Conservation (phyloP, 176 grass and related monocot species). For the Paspalum notatum region DNA sequence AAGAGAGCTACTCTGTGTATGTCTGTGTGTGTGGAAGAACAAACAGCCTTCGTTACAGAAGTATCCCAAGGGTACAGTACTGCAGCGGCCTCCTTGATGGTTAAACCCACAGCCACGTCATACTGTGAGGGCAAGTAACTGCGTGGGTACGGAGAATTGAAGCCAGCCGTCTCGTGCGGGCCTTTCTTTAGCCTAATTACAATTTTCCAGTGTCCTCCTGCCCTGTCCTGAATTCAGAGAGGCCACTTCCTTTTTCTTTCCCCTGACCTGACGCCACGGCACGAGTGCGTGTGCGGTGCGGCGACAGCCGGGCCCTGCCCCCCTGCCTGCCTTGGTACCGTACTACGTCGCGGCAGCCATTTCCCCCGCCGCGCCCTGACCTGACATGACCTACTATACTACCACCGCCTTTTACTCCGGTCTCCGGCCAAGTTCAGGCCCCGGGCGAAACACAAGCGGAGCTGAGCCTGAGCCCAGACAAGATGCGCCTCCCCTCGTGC, state of each 20-base stretch:
- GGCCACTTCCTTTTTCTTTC: too few relatives aligned
- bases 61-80: not conserved
- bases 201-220: not conserved
- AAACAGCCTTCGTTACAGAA: not conserved
- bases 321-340: not conserved
- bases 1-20: not conserved
- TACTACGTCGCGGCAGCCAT: not conserved
- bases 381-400: not conserved
- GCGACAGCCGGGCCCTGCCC: not conserved
- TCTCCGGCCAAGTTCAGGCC: conserved; percentile 8
- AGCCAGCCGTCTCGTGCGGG: not conserved
- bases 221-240: not conserved
- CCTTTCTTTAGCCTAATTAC: too few relatives aligned
- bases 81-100: not conserved
- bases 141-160: not conserved
- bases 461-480: too few relatives aligned
- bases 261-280: not conserved
- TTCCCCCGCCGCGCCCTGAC: not conserved
- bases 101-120: conserved; percentile 4
- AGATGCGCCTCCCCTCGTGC: too few relatives aligned
- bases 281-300: not conserved
- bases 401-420: not conserved
- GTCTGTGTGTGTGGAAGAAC: not conserved
- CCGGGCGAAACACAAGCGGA: not conserved
- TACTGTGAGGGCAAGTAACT: not conserved